Percentiles rank a stretch among this genome's conserved stretches.
Evolutionary conservation across 768 basidiomycete species (phyloP).

Genomic region (Podaxis sp.): DNA sequence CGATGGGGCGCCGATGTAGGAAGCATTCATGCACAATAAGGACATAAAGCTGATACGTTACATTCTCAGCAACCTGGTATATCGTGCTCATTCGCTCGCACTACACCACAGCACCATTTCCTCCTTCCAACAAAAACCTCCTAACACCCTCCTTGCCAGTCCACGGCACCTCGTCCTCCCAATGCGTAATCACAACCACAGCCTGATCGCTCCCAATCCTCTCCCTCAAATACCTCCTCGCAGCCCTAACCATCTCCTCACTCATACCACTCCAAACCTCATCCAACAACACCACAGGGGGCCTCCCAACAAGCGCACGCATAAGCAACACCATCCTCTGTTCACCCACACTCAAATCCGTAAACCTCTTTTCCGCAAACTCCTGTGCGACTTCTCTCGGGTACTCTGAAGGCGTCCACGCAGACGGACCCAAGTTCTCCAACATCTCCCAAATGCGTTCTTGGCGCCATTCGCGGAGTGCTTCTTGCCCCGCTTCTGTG

Average conservation of each 20-base stretch:
- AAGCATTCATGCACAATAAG: no score
- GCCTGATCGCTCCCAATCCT: slow-evolving; percentile 62
- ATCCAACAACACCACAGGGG: slow-evolving; percentile 80
- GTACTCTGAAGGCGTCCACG: slow-evolving; percentile 35
- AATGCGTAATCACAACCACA: slow-evolving; percentile 85
- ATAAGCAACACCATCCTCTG: slow-evolving; percentile 83
- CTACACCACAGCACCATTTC: slow-evolving; percentile 20
- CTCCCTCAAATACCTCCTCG: slow-evolving; percentile 57
- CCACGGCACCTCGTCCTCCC: slow-evolving; percentile 93
- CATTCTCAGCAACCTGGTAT: no score
- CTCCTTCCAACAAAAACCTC: slow-evolving; percentile 32
- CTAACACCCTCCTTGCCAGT: slow-evolving; percentile 50
- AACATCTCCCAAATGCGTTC: slow-evolving; percentile 56
- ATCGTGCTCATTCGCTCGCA: no score
- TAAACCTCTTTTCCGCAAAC: slow-evolving; percentile 57
- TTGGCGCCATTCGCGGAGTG: slow-evolving; percentile 34
- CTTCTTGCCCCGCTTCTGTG: slow-evolving; percentile 25
- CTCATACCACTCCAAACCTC: slow-evolving; percentile 96
- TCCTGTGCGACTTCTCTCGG: background rate
- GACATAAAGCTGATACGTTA: no score
- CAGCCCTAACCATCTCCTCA: slow-evolving; percentile 67
- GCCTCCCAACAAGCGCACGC: slow-evolving; percentile 77
- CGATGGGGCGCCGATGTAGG: no score
- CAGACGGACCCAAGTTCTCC: slow-evolving; percentile 56
- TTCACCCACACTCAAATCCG: slow-evolving; percentile 66